phyloP scores from a whole-genome alignment of 352 stramenopile genomes.

The Phytophthora colocasiae region DNA sequence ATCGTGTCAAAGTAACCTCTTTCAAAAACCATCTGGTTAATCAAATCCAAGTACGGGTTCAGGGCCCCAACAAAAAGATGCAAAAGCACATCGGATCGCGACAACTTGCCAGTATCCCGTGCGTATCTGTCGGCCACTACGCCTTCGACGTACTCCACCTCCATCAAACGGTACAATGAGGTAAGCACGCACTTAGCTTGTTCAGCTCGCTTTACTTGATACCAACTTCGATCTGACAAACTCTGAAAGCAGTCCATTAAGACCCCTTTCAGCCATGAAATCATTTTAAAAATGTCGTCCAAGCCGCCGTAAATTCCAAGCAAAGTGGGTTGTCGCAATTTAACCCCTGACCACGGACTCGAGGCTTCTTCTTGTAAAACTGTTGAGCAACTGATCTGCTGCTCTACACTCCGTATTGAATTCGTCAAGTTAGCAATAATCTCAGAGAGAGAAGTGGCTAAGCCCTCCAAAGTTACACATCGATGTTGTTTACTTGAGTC shows the following conservation, averaged over 20 bases:
- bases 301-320: conserved; percentile 50
- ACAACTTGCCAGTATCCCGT: conserved; percentile 20
- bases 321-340: conserved; percentile 47
- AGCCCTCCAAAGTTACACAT: conserved; percentile 55
- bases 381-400: conserved; percentile 9
- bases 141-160: conserved; percentile 49
- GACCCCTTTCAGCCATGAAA: conserved; percentile 52
- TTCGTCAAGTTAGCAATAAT: conserved; percentile 33
- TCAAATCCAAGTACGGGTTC: conserved; percentile 55
- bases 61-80: conserved; percentile 55
- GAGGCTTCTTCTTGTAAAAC: conserved; percentile 10
- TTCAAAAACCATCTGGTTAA: conserved; percentile 64
- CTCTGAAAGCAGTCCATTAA: conserved; percentile 44
- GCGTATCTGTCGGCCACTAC: conserved; percentile 8
- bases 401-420: conserved; percentile 36
- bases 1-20: conserved; percentile 48
- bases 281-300: conserved; percentile 48
- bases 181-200: conserved; percentile 52
- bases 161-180: conserved; percentile 49
- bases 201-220: conserved; percentile 44
- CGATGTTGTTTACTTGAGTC: conserved; percentile 21
- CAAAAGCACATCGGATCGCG: conserved; percentile 53
- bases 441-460: conserved; percentile 52
- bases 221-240: conserved; percentile 28
- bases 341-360: conserved; percentile 34